These are phyloP conservation scores for Penicillium nordicum DNA, from an alignment of 2,329 filamentous ascomycete species.

Conservation along the genomic window DNA sequence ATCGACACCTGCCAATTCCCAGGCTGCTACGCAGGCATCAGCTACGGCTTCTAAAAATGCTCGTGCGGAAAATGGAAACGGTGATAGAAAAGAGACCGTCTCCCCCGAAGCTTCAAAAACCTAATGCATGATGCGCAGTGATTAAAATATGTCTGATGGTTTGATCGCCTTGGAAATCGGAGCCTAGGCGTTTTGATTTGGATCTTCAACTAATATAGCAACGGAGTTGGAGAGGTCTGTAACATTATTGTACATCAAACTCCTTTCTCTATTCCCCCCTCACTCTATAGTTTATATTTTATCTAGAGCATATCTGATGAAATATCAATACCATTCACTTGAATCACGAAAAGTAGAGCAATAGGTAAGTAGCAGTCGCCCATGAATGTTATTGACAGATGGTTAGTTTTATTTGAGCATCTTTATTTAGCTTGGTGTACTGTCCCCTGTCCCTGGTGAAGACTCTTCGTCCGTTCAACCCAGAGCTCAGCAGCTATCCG, in stretches of 20 bases:
- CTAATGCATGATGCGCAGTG: neutral
- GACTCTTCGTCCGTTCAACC: conserved; percentile 50
- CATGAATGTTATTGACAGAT: neutral
- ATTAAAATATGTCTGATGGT: neutral
- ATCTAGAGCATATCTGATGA: neutral
- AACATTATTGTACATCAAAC: conserved; percentile 8
- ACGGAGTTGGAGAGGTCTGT: conserved; percentile 3
- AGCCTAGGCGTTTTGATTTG: conserved; percentile 5
- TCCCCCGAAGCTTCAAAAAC: neutral
- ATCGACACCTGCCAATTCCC: conserved; percentile 1
- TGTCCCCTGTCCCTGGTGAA: conserved; percentile 47
- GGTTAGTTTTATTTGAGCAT: neutral
- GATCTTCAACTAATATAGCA: conserved; percentile 2
- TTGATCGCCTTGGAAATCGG: neutral
- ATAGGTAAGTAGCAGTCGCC: neutral
- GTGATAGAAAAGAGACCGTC: conserved; percentile 1
- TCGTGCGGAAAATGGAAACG: conserved; percentile 1
- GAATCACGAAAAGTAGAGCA: neutral
- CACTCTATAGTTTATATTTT: conserved; percentile 4
- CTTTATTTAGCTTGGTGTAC: conserved; percentile 24
- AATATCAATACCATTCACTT: conserved; percentile 2
- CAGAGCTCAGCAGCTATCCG: conserved; percentile 47
- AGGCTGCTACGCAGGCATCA: conserved; percentile 10
- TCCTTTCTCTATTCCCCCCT: conserved; percentile 8
- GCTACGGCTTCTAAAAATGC: neutral